These are phyloP conservation scores for Conringia planisiliqua DNA, from an alignment of 345 rosid species.

Conservation along the genomic window DNA sequence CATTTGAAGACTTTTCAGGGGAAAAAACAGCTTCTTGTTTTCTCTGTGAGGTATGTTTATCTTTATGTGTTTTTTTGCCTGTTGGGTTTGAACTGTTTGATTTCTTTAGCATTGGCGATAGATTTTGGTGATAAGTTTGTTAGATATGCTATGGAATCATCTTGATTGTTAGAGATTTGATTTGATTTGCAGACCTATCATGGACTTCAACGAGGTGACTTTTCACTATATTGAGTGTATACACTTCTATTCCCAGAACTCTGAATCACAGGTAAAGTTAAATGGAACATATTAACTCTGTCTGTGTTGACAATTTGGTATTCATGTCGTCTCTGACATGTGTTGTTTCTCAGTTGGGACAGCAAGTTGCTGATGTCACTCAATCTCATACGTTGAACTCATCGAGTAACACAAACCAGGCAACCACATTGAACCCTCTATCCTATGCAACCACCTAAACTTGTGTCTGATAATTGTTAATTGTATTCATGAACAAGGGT, in stretches of 20 bases:
- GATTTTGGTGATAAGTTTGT: background rate
- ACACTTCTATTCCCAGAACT: slow-evolving; percentile 53
- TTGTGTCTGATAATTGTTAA: too few relatives aligned
- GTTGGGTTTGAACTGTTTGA: too few relatives aligned
- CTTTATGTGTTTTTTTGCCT: background rate
- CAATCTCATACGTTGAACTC: too few relatives aligned
- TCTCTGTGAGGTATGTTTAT: slow-evolving; percentile 42
- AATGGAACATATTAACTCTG: background rate
- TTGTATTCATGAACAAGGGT: background rate
- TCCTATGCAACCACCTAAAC: too few relatives aligned
- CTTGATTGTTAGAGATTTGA: background rate
- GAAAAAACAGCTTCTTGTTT: slow-evolving; percentile 56
- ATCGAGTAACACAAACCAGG: too few relatives aligned
- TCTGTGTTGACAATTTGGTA: too few relatives aligned
- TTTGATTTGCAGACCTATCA: slow-evolving; percentile 58
- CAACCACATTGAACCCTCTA: too few relatives aligned
- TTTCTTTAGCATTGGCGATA: too few relatives aligned
- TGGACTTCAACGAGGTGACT: slow-evolving; percentile 75
- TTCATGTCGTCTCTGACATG: too few relatives aligned
- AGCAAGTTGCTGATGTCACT: too few relatives aligned
- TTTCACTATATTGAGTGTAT: slow-evolving; percentile 89
- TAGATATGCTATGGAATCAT: background rate
- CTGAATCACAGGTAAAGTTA: slow-evolving; percentile 53
- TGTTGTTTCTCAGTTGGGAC: too few relatives aligned
- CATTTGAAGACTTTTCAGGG: slow-evolving; percentile 74